These are phyloP conservation scores for Neoboletus subvelutipes DNA, from an alignment of 768 basidiomycete species.

Conservation along the genomic window DNA sequence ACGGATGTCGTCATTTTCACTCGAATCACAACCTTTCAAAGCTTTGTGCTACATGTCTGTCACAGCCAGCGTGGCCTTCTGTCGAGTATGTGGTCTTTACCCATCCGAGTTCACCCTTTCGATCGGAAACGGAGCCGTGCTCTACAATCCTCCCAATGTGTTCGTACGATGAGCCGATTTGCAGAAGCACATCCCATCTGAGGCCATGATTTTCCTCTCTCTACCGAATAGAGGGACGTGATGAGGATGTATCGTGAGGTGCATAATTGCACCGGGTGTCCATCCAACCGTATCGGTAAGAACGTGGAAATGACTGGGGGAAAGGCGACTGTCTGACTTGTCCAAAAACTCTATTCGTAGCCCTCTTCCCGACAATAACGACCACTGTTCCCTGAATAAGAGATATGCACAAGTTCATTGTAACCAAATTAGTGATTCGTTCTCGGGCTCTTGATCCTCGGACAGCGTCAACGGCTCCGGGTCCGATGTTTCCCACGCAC, in stretches of 20 bases:
- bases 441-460: conserved; percentile 12
- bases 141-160: neutral
- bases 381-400: neutral
- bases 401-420: neutral
- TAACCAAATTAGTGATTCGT: neutral
- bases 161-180: conserved; percentile 10
- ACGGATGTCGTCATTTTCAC: no score
- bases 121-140: conserved; percentile 17
- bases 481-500: neutral
- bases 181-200: neutral
- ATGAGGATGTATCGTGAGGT: conserved; percentile 9
- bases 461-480: neutral
- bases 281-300: conserved; percentile 13
- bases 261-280: conserved; percentile 5
- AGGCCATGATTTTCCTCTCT: neutral
- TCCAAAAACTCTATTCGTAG: conserved; percentile 1
- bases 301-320: conserved; percentile 6
- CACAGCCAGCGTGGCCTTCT: neutral
- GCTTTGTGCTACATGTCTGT: neutral
- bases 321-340: neutral
- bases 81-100: neutral
- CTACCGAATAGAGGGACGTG: neutral
- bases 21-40: neutral
- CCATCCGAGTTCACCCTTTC: neutral
- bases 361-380: neutral